phyloP scores from a whole-genome alignment of 1,284 basidiomycete species.

The Trichosporon faecale region DNA sequence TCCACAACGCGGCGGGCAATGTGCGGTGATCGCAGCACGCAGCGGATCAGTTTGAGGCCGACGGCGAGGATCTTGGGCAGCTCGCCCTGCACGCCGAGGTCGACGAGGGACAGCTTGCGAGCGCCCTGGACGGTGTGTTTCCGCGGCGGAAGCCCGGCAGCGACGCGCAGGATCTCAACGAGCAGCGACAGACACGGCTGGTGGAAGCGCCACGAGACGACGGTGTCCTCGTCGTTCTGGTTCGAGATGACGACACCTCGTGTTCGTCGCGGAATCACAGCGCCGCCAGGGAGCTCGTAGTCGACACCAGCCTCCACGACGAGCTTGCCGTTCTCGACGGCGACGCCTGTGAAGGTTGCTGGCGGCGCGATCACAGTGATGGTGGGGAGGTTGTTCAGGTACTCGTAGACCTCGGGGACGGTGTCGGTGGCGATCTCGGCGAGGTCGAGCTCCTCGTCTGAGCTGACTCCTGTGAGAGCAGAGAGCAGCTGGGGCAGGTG shows the following conservation, averaged over 20 bases:
- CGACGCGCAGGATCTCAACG: slow-evolving; percentile 38
- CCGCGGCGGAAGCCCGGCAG: slow-evolving; percentile 28
- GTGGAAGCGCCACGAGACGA: slow-evolving; percentile 32
- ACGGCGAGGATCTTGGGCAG: slow-evolving; percentile 28
- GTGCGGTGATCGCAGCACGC: slow-evolving; percentile 30
- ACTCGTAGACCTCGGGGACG: slow-evolving; percentile 33
- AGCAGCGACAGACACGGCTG: slow-evolving; percentile 38
- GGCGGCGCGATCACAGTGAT: slow-evolving; percentile 28
- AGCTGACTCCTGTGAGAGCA: slow-evolving; percentile 32
- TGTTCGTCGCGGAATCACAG: slow-evolving; percentile 31
- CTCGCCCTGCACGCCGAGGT: slow-evolving; percentile 34
- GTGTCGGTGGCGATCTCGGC: slow-evolving; percentile 26
- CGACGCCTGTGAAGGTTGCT: slow-evolving; percentile 24
- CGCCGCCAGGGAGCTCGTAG: slow-evolving; percentile 41
- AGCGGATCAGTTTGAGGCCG: slow-evolving; percentile 35
- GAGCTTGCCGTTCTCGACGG: slow-evolving; percentile 30
- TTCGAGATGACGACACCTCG: slow-evolving; percentile 28
- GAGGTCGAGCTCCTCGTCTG: slow-evolving; percentile 23
- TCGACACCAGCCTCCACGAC: slow-evolving; percentile 31
- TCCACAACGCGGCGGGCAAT: slow-evolving; percentile 12
- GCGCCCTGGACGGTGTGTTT: slow-evolving; percentile 13
- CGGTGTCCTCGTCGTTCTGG: slow-evolving; percentile 17
- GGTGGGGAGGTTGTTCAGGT: slow-evolving; percentile 35
- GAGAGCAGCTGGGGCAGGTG: slow-evolving; percentile 34
- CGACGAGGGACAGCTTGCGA: slow-evolving; percentile 30